These are phyloP conservation scores for Penicillium sclerotiorum DNA, from an alignment of 2,329 filamentous ascomycete species.

Conservation along the genomic window DNA sequence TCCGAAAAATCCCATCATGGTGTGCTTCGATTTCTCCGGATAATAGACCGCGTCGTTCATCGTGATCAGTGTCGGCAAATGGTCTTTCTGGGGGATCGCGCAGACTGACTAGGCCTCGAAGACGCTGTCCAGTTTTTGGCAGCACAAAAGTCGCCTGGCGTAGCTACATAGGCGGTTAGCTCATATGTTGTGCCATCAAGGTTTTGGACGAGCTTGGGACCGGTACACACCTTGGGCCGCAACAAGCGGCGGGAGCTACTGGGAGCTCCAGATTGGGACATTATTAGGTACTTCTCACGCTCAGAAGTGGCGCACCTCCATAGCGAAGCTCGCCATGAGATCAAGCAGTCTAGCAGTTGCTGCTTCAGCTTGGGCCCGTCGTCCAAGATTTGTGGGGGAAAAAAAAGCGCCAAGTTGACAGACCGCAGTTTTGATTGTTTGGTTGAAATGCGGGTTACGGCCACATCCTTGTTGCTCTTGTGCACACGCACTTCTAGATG, in stretches of 20 bases:
- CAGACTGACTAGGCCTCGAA: conserved; percentile 77
- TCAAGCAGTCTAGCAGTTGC: background rate
- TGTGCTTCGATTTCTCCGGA: conserved; percentile 24
- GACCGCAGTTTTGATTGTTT: conserved; percentile 1
- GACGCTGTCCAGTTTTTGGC: conserved; percentile 80
- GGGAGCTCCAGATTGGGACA: conserved; percentile 34
- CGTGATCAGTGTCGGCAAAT: conserved; percentile 25
- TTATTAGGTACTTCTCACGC: conserved; percentile 27
- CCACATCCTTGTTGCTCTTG: conserved; percentile 8
- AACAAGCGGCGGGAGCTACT: conserved; percentile 34
- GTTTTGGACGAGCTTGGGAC: background rate
- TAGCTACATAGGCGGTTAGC: conserved; percentile 52
- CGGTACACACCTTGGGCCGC: conserved; percentile 36
- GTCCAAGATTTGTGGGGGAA: background rate
- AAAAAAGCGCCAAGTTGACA: background rate
- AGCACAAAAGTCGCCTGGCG: conserved; percentile 86
- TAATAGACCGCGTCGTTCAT: conserved; percentile 42
- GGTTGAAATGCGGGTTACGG: conserved; percentile 11
- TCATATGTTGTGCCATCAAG: background rate
- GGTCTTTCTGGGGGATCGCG: conserved; percentile 52
- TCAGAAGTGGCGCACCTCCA: conserved; percentile 10
- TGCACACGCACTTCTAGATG: conserved; percentile 14
- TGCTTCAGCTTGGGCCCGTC: background rate
- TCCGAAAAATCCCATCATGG: conserved; percentile 17
- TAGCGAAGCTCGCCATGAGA: conserved; percentile 5